Conservation (phyloP, 306 rosid species). For the Alnus glutinosa region DNA sequence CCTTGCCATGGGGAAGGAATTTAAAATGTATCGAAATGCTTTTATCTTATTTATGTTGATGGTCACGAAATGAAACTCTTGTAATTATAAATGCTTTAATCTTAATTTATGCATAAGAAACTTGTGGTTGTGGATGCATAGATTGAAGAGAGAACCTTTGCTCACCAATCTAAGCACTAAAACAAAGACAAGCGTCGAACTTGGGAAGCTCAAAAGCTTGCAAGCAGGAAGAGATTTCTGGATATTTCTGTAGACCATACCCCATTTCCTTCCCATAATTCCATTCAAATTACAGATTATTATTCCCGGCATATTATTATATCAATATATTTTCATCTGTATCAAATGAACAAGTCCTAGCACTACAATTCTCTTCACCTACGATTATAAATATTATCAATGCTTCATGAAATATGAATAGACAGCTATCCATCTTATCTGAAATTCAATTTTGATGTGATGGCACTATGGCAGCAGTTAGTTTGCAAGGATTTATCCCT, state of each 20-base stretch:
- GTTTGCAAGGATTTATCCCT: too few relatives aligned
- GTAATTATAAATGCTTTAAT: background rate
- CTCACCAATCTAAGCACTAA: background rate
- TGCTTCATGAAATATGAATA: too few relatives aligned
- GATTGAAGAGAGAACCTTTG: constrained; percentile 7
- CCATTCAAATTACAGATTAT: background rate
- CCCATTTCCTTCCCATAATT: background rate
- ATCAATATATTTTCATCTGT: too few relatives aligned
- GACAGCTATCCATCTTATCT: too few relatives aligned
- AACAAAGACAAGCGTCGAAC: background rate
- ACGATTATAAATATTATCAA: too few relatives aligned
- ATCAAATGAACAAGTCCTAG: too few relatives aligned
- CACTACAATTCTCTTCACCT: background rate
- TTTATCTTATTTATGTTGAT: background rate
- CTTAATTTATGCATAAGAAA: background rate
- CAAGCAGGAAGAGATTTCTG: background rate
- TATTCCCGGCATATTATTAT: background rate
- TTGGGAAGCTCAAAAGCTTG: constrained; percentile 11
- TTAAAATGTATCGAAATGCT: background rate
- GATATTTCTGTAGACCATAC: background rate
- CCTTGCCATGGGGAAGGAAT: background rate
- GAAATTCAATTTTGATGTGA: too few relatives aligned
- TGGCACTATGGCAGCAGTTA: too few relatives aligned
- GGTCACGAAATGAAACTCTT: background rate
- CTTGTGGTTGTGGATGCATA: constrained; percentile 1